Base-by-base conservation (phyloP, 116 monocot species). In the Thalassia testudinum region DNA sequence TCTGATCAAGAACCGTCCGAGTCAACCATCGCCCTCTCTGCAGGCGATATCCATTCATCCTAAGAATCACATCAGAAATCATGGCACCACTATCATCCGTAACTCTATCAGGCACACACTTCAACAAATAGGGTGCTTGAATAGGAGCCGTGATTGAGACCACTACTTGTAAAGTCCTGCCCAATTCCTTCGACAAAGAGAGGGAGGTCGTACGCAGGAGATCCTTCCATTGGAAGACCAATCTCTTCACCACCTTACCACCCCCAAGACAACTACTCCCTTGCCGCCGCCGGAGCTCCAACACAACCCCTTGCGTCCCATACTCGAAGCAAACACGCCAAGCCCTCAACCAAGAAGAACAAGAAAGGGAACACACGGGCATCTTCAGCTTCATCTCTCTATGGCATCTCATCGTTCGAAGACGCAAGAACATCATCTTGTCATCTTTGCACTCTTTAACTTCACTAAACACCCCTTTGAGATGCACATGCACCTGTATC, bases 61-160 rank as follows among this genome's bases (percentile, higher is more conserved):
- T 74, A 10, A 97, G 70, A 47, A 97, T 75, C 44, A 84, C 77
- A 58, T 97, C 95, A 15, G 88, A 97, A 59, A 97, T 77, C 88
- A 97, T 88, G 7, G 95, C 75, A 51, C 95, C 95, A 60, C 44
- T 45, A 42, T 97, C 85, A 79, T 97, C 95, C 38, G 95, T 97
- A 23, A 97, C 95, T 70, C 81, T 74, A 66, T 97, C 95, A 11
- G 95, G 85, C 24, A 97, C 88, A 59, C 78, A 81, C 66, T 79
- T 97, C 52, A 97, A 37, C 14, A 97, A 70, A 70, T 97, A 97
- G 2, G 88, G 76, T 10, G 89, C 95, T 34, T 85, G 82, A 54
- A 84, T 53, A 21, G 95, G 95, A 0, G 95, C 85, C 37, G 95
- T 97, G 25, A 85, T 43, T 4, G 89, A 85, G 40, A 70, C 52